phyloP scores from a whole-genome alignment of 1,284 basidiomycete species.

The Exobasidium rhododendri region DNA sequence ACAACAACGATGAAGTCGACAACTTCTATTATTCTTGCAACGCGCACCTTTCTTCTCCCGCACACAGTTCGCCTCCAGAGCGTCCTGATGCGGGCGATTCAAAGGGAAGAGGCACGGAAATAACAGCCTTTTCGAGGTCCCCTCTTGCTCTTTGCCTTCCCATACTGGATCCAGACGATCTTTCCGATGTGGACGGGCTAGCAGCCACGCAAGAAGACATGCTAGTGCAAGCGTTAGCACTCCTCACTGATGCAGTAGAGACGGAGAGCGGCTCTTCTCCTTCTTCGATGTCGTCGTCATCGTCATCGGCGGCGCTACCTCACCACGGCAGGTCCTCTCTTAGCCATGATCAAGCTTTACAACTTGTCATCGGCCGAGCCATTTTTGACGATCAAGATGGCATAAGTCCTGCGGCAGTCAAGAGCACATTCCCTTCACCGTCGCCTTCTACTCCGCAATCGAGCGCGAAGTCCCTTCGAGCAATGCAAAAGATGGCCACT shows the following conservation, averaged over 20 bases:
- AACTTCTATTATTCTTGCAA: no score
- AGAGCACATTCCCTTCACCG: constrained; percentile 16
- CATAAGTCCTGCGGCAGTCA: constrained; percentile 24
- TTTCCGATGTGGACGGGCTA: no score
- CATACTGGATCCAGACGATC: background rate
- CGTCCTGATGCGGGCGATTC: background rate
- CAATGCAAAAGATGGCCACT: constrained; percentile 20
- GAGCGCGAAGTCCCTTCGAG: constrained; percentile 10
- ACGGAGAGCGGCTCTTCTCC: no score
- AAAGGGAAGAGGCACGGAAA: constrained; percentile 22
- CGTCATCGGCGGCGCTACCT: background rate
- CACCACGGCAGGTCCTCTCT: no score
- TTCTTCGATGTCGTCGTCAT: background rate
- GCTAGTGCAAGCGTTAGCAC: no score
- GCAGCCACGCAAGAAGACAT: no score
- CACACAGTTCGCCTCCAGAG: background rate
- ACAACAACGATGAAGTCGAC: no score
- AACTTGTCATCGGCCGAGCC: constrained; percentile 16
- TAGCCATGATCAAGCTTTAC: background rate
- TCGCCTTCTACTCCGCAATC: background rate
- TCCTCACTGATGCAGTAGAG: no score
- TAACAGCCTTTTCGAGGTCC: constrained; percentile 30
- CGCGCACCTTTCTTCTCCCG: background rate
- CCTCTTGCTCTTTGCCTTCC: constrained; percentile 24
- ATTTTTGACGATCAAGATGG: constrained; percentile 22